Evolutionary conservation across 225 moss, liverwort and hornwort species (phyloP).

Genomic region (Climacium dendroides): DNA sequence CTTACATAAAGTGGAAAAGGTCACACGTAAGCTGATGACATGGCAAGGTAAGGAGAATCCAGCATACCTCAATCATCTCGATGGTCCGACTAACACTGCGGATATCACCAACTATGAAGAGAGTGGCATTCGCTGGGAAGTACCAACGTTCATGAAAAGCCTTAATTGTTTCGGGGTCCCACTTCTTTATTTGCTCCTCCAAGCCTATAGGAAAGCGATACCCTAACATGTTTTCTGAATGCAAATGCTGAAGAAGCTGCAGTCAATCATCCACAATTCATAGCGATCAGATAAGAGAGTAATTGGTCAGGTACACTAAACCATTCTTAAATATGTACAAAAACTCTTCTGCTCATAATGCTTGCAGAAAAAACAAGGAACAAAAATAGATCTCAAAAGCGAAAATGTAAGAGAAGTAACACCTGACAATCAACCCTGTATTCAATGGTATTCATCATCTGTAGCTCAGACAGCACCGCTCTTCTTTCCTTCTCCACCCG

Average conservation of each 20-base stretch:
- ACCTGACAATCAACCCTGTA: conserved; percentile 99
- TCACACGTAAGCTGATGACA: background rate
- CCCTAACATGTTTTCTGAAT: conserved; percentile 96
- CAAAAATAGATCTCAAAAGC: background rate
- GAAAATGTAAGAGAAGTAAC: background rate
- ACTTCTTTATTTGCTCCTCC: conserved; percentile 95
- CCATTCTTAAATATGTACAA: background rate
- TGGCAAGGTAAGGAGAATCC: background rate
- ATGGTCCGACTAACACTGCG: conserved; percentile 95
- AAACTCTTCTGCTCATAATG: background rate
- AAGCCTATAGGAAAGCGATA: conserved; percentile 98
- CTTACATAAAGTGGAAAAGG: background rate
- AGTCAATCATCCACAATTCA: background rate
- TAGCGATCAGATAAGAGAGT: background rate
- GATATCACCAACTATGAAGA: conserved; percentile 95
- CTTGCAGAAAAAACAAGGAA: background rate
- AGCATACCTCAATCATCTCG: conserved; percentile 93
- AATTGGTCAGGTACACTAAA: background rate
- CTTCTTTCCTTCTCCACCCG: conserved; percentile 99
- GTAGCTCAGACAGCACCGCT: conserved; percentile 93
- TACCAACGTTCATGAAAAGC: conserved; percentile 99
- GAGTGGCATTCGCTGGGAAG: conserved; percentile 98
- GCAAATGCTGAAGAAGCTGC: conserved; percentile 97
- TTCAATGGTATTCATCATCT: conserved; percentile 99
- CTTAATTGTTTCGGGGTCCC: conserved; percentile 96